Evolutionary conservation across 192 early-diverging fungal genomes (phyloP).

Genomic region (Mortierella hygrophila): DNA sequence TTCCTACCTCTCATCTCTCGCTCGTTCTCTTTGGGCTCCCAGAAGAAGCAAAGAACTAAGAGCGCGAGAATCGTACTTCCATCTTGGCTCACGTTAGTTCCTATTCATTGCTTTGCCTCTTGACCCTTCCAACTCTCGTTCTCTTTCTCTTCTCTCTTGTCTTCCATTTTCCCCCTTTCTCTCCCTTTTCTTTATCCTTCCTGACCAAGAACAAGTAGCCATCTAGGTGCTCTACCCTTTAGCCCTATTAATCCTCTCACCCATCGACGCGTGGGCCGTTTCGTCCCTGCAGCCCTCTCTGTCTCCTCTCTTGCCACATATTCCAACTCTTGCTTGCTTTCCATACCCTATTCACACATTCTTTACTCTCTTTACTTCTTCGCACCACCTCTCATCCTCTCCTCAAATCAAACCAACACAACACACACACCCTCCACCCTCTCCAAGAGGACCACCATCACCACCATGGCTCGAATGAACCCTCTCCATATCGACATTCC

Average conservation of each 20-base stretch:
- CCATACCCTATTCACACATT: not conserved
- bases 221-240: not conserved
- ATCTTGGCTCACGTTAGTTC: not conserved
- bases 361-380: not conserved
- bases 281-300: not conserved
- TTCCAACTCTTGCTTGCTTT: not conserved
- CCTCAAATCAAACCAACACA: not conserved
- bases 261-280: not conserved
- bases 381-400: not conserved
- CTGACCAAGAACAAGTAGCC: not conserved
- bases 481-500: slow-evolving; percentile 14
- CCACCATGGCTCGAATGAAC: slow-evolving; percentile 5
- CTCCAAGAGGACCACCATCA: not conserved
- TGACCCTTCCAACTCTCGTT: not conserved
- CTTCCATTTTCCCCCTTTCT: not conserved
- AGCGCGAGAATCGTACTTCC: not conserved
- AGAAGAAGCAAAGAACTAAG: too few species aligned
- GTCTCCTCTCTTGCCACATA: not conserved
- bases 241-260: not conserved
- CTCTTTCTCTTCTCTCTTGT: not conserved
- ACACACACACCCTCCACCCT: not conserved
- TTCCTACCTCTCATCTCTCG: not conserved
- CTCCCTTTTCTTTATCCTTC: not conserved
- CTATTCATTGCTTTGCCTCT: not conserved
- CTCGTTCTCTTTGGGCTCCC: too few species aligned